Percentiles rank a stretch among this genome's conserved stretches.
Evolutionary conservation across 768 basidiomycete species (phyloP).

Genomic region (Podaxis sp.): DNA sequence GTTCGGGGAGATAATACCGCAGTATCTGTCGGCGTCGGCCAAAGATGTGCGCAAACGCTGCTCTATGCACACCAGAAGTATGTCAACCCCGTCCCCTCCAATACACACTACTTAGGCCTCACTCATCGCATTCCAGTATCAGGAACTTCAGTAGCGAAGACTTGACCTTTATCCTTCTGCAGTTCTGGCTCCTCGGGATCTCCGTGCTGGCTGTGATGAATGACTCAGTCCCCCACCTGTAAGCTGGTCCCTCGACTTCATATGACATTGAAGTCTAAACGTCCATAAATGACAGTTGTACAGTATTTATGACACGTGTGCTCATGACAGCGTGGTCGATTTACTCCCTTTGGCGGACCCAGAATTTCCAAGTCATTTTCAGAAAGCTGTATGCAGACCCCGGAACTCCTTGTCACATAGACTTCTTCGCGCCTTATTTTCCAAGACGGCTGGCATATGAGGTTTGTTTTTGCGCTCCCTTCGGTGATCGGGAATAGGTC

Average conservation of each 20-base stretch:
- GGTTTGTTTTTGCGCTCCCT: conserved; percentile 26
- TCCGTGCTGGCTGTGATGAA: conserved; percentile 47
- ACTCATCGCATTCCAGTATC: conserved; percentile 28
- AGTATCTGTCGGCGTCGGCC: neutral
- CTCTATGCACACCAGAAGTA: conserved; percentile 46
- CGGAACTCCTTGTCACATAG: conserved; percentile 46
- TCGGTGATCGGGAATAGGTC: neutral
- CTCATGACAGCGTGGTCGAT: conserved; percentile 49
- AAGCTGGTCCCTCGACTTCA: conserved; percentile 15
- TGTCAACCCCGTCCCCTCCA: conserved; percentile 12
- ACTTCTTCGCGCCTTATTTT: conserved; percentile 48
- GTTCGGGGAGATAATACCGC: neutral
- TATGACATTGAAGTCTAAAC: neutral
- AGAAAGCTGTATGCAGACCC: conserved; percentile 33
- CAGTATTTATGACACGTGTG: conserved; percentile 45
- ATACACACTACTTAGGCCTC: neutral
- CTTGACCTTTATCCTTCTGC: conserved; percentile 41
- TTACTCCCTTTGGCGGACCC: conserved; percentile 49
- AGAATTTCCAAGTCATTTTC: conserved; percentile 29
- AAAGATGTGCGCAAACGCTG: conserved; percentile 43
- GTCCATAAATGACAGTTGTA: conserved; percentile 31
- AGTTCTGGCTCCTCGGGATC: conserved; percentile 54
- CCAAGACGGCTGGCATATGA: conserved; percentile 36
- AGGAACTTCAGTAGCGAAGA: conserved; percentile 46
- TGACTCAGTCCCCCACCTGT: conserved; percentile 58